Conservation (phyloP, 2,329 filamentous ascomycete genomes). For the Aspergillus pseudoviridinutans region DNA sequence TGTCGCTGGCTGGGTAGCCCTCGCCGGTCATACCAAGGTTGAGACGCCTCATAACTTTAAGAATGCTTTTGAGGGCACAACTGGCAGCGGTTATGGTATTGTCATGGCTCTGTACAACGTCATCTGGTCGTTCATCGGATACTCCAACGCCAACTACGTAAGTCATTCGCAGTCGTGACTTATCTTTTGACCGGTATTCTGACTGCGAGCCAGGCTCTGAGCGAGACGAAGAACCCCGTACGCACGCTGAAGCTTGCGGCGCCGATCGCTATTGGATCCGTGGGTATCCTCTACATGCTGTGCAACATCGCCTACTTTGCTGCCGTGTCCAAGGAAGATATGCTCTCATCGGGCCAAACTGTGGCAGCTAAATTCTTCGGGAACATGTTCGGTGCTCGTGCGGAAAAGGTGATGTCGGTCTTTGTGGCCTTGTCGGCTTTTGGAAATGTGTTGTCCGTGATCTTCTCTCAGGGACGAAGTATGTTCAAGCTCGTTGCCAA, state of each 20-base stretch:
- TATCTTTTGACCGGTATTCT: not conserved
- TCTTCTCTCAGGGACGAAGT: constrained; percentile 47
- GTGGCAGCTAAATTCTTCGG: constrained; percentile 57
- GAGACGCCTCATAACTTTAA: constrained; percentile 36
- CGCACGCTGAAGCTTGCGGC: constrained; percentile 56
- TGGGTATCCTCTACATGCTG: constrained; percentile 55
- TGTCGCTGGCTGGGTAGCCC: constrained; percentile 39
- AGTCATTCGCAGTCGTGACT: constrained; percentile 18
- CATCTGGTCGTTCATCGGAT: constrained; percentile 59
- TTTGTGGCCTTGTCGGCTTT: constrained; percentile 59
- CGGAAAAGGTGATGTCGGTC: constrained; percentile 56
- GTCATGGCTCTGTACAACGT: constrained; percentile 60
- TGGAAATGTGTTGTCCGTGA: constrained; percentile 57
- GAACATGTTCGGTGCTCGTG: constrained; percentile 55
- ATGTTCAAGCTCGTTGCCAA: constrained; percentile 11
- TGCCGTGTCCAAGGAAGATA: constrained; percentile 54
- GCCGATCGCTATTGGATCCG: constrained; percentile 51
- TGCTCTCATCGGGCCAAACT: constrained; percentile 51
- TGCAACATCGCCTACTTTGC: constrained; percentile 59
- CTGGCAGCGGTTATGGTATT: constrained; percentile 43
- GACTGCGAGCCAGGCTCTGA: constrained; percentile 36
- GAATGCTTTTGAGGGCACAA: constrained; percentile 37
- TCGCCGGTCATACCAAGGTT: constrained; percentile 36
- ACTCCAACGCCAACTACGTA: constrained; percentile 60
- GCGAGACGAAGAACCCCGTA: constrained; percentile 55